A percentile compares a stretch with the other conserved stretches of the same genome.
Evolutionary conservation across 176 grass and related monocot species (phyloP).

Genomic region (Lolium perenne): DNA sequence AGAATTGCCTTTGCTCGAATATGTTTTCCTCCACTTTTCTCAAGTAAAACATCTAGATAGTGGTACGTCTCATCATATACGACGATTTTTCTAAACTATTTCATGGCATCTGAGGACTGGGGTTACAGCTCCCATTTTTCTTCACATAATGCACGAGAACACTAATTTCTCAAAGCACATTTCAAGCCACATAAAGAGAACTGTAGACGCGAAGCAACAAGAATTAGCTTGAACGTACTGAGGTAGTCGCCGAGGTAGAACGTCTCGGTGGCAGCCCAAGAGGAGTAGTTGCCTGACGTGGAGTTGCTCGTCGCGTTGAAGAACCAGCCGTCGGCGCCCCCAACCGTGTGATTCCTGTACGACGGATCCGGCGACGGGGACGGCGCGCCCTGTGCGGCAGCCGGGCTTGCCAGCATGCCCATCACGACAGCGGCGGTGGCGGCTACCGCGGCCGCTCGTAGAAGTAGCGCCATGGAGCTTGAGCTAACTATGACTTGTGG

Average conservation of each 20-base stretch:
- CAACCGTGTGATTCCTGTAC: slow-evolving; percentile 84
- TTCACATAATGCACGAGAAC: background rate
- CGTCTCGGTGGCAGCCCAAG: slow-evolving; percentile 63
- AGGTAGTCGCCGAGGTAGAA: slow-evolving; percentile 90
- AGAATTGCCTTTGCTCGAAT: background rate
- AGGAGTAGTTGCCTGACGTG: slow-evolving; percentile 69
- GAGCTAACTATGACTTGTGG: too few relatives aligned
- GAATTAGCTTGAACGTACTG: slow-evolving; percentile 40
- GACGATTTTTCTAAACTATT: background rate
- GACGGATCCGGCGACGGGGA: slow-evolving; percentile 19
- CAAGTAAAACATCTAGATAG: background rate
- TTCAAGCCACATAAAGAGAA: background rate
- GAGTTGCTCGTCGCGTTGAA: slow-evolving; percentile 60
- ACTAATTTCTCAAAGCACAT: background rate
- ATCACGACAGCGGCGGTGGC: background rate
- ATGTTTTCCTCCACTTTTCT: background rate
- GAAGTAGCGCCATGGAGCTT: too few relatives aligned
- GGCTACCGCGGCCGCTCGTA: background rate
- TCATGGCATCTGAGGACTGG: background rate
- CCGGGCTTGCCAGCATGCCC: background rate
- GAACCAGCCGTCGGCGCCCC: slow-evolving; percentile 68
- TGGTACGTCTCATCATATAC: background rate
- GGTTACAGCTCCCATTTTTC: background rate
- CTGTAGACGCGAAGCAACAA: background rate
- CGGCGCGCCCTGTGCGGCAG: slow-evolving; percentile 19